These are phyloP conservation scores for Penicillium cataractarum DNA, from an alignment of 495 filamentous ascomycete genomes.

Conservation along the genomic window DNA sequence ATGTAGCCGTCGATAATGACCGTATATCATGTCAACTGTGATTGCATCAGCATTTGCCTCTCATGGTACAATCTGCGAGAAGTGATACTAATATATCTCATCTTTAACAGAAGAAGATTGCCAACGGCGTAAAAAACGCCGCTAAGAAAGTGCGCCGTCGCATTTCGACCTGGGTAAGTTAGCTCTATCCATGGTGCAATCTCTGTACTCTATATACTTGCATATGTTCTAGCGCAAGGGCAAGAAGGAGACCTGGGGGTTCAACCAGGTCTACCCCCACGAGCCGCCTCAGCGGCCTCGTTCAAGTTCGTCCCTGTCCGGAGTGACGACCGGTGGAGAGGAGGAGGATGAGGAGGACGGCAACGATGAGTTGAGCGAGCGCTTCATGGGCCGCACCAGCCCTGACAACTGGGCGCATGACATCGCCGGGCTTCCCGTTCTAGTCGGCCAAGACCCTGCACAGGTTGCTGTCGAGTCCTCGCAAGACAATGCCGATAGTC, in stretches of 20 bases:
- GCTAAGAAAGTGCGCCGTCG: not conserved
- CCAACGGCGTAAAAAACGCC: not conserved
- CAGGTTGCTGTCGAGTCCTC: not conserved
- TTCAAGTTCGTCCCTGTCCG: not conserved
- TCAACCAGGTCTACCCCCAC: not conserved
- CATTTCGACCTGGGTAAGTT: not conserved
- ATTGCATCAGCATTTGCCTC: not conserved
- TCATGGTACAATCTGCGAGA: not conserved
- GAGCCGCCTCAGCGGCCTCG: not conserved
- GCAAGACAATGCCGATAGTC: not conserved
- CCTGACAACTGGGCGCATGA: not conserved
- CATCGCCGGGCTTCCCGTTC: not conserved
- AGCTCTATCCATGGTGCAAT: not conserved
- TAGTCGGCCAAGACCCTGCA: not conserved
- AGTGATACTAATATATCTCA: not conserved
- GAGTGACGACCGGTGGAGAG: not conserved
- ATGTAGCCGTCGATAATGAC: not conserved
- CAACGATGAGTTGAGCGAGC: not conserved
- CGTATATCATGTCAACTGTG: not conserved
- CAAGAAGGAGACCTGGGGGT: not conserved
- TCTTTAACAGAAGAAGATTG: not conserved
- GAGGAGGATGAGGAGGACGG: not conserved
- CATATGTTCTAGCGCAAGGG: not conserved
- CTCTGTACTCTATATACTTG: not conserved
- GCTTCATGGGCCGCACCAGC: not conserved